Conservation (phyloP, 257 asterid genomes). For the Thymus quinquecostatus region DNA sequence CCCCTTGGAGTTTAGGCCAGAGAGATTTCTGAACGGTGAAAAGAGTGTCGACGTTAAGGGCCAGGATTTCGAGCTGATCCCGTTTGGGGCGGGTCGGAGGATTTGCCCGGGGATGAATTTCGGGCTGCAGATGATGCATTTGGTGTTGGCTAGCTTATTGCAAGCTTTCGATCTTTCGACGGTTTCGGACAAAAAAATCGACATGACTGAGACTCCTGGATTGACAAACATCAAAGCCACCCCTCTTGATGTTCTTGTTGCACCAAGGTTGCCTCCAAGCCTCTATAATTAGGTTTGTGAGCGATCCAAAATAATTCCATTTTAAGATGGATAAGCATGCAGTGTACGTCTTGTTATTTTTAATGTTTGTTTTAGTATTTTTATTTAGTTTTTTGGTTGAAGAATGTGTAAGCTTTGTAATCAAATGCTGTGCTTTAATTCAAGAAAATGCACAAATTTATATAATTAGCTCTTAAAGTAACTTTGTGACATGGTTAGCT, state of each 20-base stretch:
- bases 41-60: background rate
- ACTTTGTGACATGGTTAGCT: no score
- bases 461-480: no score
- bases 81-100: conserved; percentile 9
- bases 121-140: conserved; percentile 5
- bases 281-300: background rate
- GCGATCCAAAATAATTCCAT: background rate
- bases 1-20: conserved; percentile 10
- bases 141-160: conserved; percentile 20
- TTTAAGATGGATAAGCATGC: no score
- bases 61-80: conserved; percentile 22
- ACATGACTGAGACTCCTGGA: conserved; percentile 20
- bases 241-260: conserved; percentile 15
- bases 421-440: no score
- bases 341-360: no score
- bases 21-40: background rate
- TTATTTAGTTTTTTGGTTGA: no score
- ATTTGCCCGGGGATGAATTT: background rate
- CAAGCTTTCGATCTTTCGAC: background rate
- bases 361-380: no score
- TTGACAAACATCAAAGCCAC: conserved; percentile 12
- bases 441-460: no score
- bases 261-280: background rate
- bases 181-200: background rate
- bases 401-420: no score